phyloP scores from a whole-genome alignment of 2,329 filamentous ascomycete species.

The Diplocarpon mali region DNA sequence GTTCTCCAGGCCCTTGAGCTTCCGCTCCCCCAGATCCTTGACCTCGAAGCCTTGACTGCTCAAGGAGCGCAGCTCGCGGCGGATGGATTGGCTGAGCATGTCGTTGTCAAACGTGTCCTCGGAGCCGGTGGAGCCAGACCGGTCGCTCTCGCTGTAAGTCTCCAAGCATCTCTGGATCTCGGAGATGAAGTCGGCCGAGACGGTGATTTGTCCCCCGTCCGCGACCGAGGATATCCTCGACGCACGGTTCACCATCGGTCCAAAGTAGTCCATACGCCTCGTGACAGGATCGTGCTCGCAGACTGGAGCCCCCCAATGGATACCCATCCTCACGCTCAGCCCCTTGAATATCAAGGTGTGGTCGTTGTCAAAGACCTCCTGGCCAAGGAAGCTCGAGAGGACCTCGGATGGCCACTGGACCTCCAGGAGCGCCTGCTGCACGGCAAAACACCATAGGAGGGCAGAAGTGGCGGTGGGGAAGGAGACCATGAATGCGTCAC shows the following conservation, averaged over 20 bases:
- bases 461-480: conserved; percentile 94
- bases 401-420: conserved; percentile 92
- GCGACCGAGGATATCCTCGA: conserved; percentile 89
- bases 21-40: conserved; percentile 89
- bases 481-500: conserved; percentile 98
- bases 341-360: conserved; percentile 87
- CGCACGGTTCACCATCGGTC: conserved; percentile 97
- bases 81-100: conserved; percentile 61
- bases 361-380: conserved; percentile 72
- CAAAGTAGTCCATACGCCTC: conserved; percentile 98
- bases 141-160: conserved; percentile 76
- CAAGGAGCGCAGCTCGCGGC: conserved; percentile 75
- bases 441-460: conserved; percentile 90
- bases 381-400: conserved; percentile 72
- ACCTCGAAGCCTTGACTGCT: conserved; percentile 92
- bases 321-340: conserved; percentile 92
- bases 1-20: conserved; percentile 94
- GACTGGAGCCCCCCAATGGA: conserved; percentile 89
- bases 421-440: conserved; percentile 78
- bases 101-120: conserved; percentile 72
- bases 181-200: conserved; percentile 92
- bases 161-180: conserved; percentile 89
- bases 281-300: conserved; percentile 95
- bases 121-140: conserved; percentile 53
- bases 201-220: conserved; percentile 92